Base-by-base conservation (phyloP, 306 rosid genomes). In the Cucurbita argyrosperma region DNA sequence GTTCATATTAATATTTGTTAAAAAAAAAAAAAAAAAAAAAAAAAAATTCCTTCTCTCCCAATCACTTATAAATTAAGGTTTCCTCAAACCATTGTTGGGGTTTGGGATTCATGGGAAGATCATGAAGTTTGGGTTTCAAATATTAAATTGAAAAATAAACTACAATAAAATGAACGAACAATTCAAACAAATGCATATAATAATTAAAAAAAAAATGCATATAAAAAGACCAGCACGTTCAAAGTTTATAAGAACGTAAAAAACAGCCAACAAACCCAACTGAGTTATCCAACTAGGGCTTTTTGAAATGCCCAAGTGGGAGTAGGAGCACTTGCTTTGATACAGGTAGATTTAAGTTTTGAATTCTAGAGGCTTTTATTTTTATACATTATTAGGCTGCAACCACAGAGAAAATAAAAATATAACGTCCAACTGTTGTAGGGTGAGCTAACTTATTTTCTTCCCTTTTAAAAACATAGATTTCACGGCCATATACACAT, bases 41-140 rank as follows among this genome's bases (percentile, higher is more conserved):
- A 21, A 21, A 21, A 21, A 21, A 21, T 0, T 26, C 26, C 26
- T 26, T 26, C 26, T 26, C 26, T 26, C 2, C 26, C 26, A 26
- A 1, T 26, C 26, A 26, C 26, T 26, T 26, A 26, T 26, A 26
- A 26, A 26, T 26, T 26, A 26, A 1, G 26, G 26, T 26, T 26
- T 1, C 26, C 26, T 26, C 26, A 26, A 26, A 1, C 26, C 26
- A 26, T 26, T 1, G 12, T 84, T 84, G 15, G 98, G 94, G 43
- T 79, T 76, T 1, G 82, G 76, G 21, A 74, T 93, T 83, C 97
- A 93, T 76, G 96, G 89, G 35, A 79, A 77, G 77, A 85, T 90
- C 69, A 74, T 84, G 78, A 89, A 69, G 72, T 74, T 81, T 52
- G 94, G 98, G 55, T 89, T 89, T 23, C 82, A 76, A 50, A 14